Percentiles rank a stretch among this genome's conserved stretches.
These are phyloP conservation scores for Umbelopsis vinacea DNA, from an alignment of 192 early-diverging fungal genomes.

Conservation along the genomic window DNA sequence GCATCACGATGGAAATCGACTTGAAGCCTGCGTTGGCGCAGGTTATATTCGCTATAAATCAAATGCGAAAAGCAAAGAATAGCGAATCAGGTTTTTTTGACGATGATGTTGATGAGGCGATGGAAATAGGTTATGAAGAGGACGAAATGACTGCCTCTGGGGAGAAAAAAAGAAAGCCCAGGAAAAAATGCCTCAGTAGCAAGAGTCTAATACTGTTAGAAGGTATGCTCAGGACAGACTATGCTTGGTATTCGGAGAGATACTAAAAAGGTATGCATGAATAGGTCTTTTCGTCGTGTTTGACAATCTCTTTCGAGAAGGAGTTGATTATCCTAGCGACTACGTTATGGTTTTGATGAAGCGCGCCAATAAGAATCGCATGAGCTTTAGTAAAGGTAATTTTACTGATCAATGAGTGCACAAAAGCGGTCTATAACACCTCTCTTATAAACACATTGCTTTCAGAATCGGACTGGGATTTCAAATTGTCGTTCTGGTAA, in stretches of 20 bases:
- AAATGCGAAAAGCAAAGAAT: constrained; percentile 12
- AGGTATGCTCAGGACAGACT: background rate
- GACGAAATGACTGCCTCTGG: background rate
- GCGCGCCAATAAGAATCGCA: background rate
- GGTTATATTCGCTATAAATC: background rate
- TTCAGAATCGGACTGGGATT: constrained; percentile 18
- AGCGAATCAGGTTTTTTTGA: background rate
- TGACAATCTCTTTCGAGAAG: constrained; percentile 31
- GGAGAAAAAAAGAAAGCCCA: background rate
- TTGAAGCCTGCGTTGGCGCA: constrained; percentile 26
- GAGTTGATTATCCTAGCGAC: constrained; percentile 16
- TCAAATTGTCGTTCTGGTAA: constrained; percentile 36
- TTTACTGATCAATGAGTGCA: background rate
- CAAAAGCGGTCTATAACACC: background rate
- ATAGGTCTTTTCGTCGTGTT: constrained; percentile 34
- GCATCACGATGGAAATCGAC: background rate
- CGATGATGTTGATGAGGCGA: background rate
- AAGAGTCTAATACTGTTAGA: constrained; percentile 3
- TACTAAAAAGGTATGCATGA: no score
- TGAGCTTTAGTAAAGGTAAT: background rate
- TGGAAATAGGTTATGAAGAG: background rate
- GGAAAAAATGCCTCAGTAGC: constrained; percentile 23
- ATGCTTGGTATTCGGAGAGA: no score
- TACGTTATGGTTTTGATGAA: constrained; percentile 43
- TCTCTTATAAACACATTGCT: background rate